Evolutionary conservation across 2,329 filamentous ascomycete genomes (phyloP).

Genomic region (Monosporascus sp.): DNA sequence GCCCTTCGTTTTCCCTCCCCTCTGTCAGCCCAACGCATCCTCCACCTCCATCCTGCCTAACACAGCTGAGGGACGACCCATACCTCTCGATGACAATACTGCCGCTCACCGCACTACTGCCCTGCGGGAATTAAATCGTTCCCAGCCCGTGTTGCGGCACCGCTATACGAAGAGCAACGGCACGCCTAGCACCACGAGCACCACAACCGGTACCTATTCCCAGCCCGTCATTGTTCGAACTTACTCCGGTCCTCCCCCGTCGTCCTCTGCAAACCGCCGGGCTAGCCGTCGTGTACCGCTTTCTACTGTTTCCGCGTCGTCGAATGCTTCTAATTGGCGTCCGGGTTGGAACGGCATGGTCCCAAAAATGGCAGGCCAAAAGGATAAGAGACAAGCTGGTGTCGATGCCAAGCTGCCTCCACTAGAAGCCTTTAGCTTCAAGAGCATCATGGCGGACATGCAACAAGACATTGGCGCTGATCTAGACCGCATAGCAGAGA

Average conservation of each 20-base stretch:
- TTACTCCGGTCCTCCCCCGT: slow-evolving; percentile 46
- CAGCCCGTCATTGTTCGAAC: slow-evolving; percentile 63
- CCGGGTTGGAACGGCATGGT: slow-evolving; percentile 33
- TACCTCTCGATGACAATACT: slow-evolving; percentile 51
- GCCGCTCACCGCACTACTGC: slow-evolving; percentile 54
- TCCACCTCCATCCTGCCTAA: slow-evolving; percentile 49
- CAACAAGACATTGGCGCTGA: slow-evolving; percentile 51
- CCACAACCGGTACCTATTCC: slow-evolving; percentile 46
- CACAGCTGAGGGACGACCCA: slow-evolving; percentile 50
- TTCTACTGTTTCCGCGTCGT: slow-evolving; percentile 17
- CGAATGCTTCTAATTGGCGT: slow-evolving; percentile 19
- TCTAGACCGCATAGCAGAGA: slow-evolving; percentile 61
- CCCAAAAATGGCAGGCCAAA: slow-evolving; percentile 39
- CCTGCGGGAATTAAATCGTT: slow-evolving; percentile 53
- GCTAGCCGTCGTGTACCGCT: slow-evolving; percentile 26
- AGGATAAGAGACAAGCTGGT: slow-evolving; percentile 33
- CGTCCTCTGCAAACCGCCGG: slow-evolving; percentile 25
- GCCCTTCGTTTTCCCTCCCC: slow-evolving; percentile 43
- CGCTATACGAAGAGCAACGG: slow-evolving; percentile 52
- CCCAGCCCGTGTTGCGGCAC: slow-evolving; percentile 48
- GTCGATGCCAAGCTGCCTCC: slow-evolving; percentile 47
- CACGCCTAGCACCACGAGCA: slow-evolving; percentile 40
- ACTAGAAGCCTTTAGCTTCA: slow-evolving; percentile 60
- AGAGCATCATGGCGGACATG: slow-evolving; percentile 56
- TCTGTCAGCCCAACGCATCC: slow-evolving; percentile 44